Evolutionary conservation across 2,329 filamentous ascomycete genomes (phyloP).

Genomic region (Paecilomyces sp.): DNA sequence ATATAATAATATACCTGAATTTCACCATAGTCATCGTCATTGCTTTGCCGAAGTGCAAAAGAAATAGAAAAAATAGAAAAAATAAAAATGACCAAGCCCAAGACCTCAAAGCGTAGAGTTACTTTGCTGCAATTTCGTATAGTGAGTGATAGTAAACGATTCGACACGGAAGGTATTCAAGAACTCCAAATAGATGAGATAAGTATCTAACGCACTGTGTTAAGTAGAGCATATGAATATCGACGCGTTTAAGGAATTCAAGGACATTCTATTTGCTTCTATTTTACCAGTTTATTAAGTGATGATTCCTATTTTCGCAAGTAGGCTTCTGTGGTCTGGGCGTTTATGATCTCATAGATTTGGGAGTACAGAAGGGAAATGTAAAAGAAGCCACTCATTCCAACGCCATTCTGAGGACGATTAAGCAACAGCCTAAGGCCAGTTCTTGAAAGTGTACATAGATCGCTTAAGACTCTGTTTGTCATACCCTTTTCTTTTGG

Average conservation of each 20-base stretch:
- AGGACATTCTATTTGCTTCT: not conserved
- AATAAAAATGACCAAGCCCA: not conserved
- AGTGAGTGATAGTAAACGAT: not conserved
- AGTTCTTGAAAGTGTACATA: not conserved
- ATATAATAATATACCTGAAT: not conserved
- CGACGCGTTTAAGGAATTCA: too few relatives aligned
- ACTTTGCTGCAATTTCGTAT: not conserved
- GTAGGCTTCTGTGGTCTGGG: too few relatives aligned
- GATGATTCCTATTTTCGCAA: too few relatives aligned
- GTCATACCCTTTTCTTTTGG: not conserved
- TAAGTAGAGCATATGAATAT: too few relatives aligned
- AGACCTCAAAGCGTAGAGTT: too few relatives aligned
- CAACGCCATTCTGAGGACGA: not conserved
- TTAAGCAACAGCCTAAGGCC: not conserved
- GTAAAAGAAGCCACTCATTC: not conserved
- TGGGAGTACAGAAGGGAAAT: not conserved
- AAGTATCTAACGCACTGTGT: too few relatives aligned
- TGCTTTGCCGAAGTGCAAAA: not conserved
- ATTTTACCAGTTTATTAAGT: not conserved
- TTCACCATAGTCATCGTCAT: not conserved
- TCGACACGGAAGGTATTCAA: too few relatives aligned
- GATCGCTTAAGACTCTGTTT: not conserved
- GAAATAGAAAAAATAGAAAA: not conserved
- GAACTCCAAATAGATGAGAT: too few relatives aligned
- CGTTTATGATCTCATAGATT: not conserved